Base-by-base conservation (phyloP, 257 asterid genomes). In the Ilex aquifolium region DNA sequence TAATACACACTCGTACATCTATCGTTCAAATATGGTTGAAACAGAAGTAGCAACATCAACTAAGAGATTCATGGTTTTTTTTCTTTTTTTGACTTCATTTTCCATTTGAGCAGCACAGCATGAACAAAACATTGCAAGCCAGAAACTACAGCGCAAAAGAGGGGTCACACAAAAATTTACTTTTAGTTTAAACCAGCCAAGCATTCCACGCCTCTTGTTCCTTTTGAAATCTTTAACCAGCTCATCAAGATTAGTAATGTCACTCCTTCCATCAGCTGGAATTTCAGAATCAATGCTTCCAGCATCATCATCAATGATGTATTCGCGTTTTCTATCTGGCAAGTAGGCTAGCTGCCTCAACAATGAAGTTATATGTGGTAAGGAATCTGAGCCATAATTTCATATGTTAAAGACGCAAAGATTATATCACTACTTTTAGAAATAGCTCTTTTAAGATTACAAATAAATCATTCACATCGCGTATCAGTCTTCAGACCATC, bases 171-270 rank as follows among this genome's bases (percentile, higher is more conserved):
- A 29, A 61, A 70, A 59, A 57, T 69, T 71, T 80, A 88, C 96
- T 69, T 82, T 88, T 66, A 83, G 60, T 78, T 83, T 88, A 72
- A 88, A 88, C 96, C 96, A 88, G 76, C 88, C 82, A 52, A 88
- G 86, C 90, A 88, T 78, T 74, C 96, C 95, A 64, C 81, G 74
- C 80, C 84, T 77, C 57, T 76, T 72, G 71, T 65, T 81, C 60
- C 80, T 88, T 78, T 72, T 85, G 76, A 74, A 81, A 77, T 83
- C 91, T 65, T 68, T 72, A 67, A 80, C 85, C 74, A 78, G 55
- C 63, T 83, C 96, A 61, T 82, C 91, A 75, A 83, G 77, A 73
- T 82, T 77, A 32, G 82, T 64, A 66, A 67, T 66, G 54, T 74
- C 86, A 51, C 73, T 70, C 64, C 79, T 83, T 68, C 86, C 95